Percentiles rank a stretch among this genome's conserved stretches.
Evolutionary conservation across 1,284 basidiomycete genomes (phyloP).

Genomic region (Coriolopsis trogii): DNA sequence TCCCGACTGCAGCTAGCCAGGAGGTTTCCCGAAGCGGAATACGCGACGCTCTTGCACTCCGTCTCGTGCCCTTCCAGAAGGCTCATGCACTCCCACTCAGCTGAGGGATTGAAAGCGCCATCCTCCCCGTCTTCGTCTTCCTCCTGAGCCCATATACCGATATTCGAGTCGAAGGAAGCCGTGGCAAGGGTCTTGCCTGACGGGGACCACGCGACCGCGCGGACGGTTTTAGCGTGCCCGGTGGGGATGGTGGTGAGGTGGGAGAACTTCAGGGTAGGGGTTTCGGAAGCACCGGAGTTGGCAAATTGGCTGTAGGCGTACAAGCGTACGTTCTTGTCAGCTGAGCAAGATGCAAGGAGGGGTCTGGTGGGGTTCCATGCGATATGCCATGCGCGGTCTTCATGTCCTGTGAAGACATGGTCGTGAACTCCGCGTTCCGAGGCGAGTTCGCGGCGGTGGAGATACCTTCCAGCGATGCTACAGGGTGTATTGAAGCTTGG

Average conservation of each 20-base stretch:
- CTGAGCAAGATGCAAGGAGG: constrained; percentile 90
- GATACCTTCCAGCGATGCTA: too few relatives aligned
- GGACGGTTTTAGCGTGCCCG: constrained; percentile 91
- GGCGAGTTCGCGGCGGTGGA: too few relatives aligned
- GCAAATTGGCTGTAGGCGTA: constrained; percentile 64
- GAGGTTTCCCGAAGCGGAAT: constrained; percentile 78
- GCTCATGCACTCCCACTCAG: constrained; percentile 87
- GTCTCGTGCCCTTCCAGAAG: constrained; percentile 96
- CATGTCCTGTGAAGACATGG: constrained; percentile 62
- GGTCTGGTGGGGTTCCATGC: constrained; percentile 90
- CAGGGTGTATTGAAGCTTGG: too few relatives aligned
- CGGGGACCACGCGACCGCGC: constrained; percentile 89
- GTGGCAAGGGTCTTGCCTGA: constrained; percentile 90
- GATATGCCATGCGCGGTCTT: constrained; percentile 86
- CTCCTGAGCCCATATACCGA: constrained; percentile 89
- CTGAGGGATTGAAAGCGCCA: constrained; percentile 37
- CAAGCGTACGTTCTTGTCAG: constrained; percentile 90
- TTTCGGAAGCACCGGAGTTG: constrained; percentile 21
- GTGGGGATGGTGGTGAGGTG: constrained; percentile 72
- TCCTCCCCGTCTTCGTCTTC: constrained; percentile 48
- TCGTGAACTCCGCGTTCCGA: too few relatives aligned
- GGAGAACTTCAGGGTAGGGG: constrained; percentile 47
- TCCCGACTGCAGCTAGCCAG: constrained; percentile 94
- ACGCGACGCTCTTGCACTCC: constrained; percentile 95
- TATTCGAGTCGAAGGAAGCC: constrained; percentile 93